These are phyloP conservation scores for Piper betle DNA, from an alignment of 164 flowering plant genomes.

Conservation along the genomic window DNA sequence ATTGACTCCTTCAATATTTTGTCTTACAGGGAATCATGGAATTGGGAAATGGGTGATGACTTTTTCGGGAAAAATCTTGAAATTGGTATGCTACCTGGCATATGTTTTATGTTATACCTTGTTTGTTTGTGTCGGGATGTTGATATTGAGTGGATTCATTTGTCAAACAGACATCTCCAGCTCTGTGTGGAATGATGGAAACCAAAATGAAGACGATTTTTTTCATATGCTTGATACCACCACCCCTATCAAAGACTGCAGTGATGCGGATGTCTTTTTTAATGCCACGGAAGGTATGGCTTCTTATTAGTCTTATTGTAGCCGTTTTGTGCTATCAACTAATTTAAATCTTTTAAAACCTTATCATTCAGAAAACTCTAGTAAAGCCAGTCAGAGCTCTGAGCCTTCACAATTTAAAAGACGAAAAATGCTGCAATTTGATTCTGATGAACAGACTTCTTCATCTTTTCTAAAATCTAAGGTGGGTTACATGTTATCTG, in stretches of 20 bases:
- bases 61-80: conserved; percentile 16
- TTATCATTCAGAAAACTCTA: conserved; percentile 30
- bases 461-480: conserved; percentile 34
- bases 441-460: conserved; percentile 31
- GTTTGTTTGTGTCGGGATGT: neutral
- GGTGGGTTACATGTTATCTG: conserved; percentile 20
- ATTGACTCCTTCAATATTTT: neutral
- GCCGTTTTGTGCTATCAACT: neutral
- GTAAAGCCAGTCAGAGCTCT: conserved; percentile 28
- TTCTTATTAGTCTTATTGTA: neutral
- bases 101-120: neutral
- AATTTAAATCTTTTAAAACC: conserved; percentile 4
- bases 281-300: conserved; percentile 22
- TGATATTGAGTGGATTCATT: neutral
- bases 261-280: conserved; percentile 45
- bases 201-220: conserved; percentile 37
- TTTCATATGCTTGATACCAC: conserved; percentile 55
- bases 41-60: neutral
- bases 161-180: conserved; percentile 27
- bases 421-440: conserved; percentile 70
- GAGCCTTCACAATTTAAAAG: conserved; percentile 59
- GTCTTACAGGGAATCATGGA: neutral
- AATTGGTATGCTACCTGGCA: conserved; percentile 21
- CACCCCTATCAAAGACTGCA: conserved; percentile 75
- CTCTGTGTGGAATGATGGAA: conserved; percentile 32